Evolutionary conservation across 805 yeast genomes (phyloP).

Genomic region (Deakozyma indianensis): DNA sequence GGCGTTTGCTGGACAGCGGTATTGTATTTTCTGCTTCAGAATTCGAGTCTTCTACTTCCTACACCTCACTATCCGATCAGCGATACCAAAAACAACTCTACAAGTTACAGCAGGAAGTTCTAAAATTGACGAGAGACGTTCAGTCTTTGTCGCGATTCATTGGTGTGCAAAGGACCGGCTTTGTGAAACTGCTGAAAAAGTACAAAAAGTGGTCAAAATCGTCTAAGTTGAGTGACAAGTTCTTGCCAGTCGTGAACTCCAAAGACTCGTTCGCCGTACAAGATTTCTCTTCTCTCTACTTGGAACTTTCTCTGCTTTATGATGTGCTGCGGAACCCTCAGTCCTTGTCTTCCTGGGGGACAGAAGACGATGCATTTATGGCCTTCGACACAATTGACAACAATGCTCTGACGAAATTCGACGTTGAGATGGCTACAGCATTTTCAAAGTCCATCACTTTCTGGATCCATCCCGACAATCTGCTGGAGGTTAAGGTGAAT

Average conservation of each 20-base stretch:
- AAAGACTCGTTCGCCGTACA: constrained; percentile 44
- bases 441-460: constrained; percentile 26
- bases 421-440: constrained; percentile 20
- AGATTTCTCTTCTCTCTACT: constrained; percentile 46
- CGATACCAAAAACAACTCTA: constrained; percentile 7
- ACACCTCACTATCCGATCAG: constrained; percentile 2
- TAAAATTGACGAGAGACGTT: constrained; percentile 32
- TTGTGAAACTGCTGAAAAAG: constrained; percentile 62
- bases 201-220: constrained; percentile 33
- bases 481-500: constrained; percentile 36
- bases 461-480: constrained; percentile 48
- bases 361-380: neutral
- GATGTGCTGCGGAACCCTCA: constrained; percentile 28
- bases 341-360: neutral
- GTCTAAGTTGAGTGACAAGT: constrained; percentile 16
- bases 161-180: constrained; percentile 55
- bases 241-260: constrained; percentile 24
- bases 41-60: constrained; percentile 16
- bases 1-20: neutral
- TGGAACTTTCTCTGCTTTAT: constrained; percentile 41
- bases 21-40: constrained; percentile 4
- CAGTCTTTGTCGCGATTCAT: constrained; percentile 60
- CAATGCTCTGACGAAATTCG: constrained; percentile 17
- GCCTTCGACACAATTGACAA: neutral
- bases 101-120: constrained; percentile 25